Conservation (phyloP, 1,139 yeast species). For the Geotrichum klebahnii region DNA sequence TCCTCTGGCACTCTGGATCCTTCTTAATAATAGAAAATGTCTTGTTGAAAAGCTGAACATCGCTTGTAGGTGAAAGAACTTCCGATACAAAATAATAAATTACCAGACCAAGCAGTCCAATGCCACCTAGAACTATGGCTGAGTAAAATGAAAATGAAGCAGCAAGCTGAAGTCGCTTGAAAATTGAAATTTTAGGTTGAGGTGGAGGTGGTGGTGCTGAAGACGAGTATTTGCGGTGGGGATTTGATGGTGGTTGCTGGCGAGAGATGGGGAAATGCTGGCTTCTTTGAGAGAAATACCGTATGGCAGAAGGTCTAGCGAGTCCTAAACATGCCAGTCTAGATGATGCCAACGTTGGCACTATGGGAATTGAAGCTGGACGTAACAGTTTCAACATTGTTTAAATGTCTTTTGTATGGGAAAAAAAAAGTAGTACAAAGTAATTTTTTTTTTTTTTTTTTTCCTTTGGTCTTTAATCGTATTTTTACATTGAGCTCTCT, state of each 20-base stretch:
- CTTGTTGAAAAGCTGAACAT: constrained; percentile 81
- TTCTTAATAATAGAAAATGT: constrained; percentile 74
- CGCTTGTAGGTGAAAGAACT: constrained; percentile 82
- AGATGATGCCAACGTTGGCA: too few species aligned
- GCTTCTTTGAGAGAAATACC: too few species aligned
- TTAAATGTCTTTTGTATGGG: too few species aligned
- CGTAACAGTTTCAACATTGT: too few species aligned
- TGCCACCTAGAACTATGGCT: constrained; percentile 51
- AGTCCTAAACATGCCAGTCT: too few species aligned
- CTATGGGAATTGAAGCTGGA: too few species aligned
- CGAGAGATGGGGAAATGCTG: too few species aligned
- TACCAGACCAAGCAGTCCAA: constrained; percentile 60
- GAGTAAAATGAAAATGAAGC: constrained; percentile 52
- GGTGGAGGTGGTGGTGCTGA: not conserved
- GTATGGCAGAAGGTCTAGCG: too few species aligned
- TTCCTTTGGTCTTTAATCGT: too few species aligned
- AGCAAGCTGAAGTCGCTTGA: constrained; percentile 36
- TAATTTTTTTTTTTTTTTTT: too few species aligned
- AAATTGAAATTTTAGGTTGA: constrained; percentile 4
- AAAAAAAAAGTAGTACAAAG: too few species aligned
- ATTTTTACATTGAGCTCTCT: too few species aligned
- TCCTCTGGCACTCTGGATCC: constrained; percentile 55
- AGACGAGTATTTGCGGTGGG: constrained; percentile 4
- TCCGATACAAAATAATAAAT: constrained; percentile 74
- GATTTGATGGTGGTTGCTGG: not conserved